These are phyloP conservation scores for Xylaria sp. DNA, from an alignment of 2,329 filamentous ascomycete species.

Conservation along the genomic window DNA sequence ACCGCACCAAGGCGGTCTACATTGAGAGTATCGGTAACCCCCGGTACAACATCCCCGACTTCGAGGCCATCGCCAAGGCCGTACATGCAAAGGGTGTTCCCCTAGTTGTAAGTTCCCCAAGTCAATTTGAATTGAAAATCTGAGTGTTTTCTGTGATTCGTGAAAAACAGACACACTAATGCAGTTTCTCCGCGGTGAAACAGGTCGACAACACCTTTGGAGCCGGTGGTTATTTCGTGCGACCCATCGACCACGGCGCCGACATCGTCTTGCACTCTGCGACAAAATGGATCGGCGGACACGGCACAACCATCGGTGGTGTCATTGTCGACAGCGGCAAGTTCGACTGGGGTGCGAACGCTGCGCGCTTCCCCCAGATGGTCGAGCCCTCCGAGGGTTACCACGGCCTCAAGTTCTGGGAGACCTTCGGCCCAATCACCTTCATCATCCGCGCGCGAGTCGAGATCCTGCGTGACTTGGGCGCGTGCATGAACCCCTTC, in stretches of 20 bases:
- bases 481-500: conserved; percentile 79
- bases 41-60: conserved; percentile 85
- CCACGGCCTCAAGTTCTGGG: conserved; percentile 91
- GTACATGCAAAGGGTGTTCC: conserved; percentile 66
- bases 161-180: neutral
- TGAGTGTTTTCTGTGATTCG: neutral
- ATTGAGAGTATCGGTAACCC: conserved; percentile 93
- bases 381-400: conserved; percentile 83
- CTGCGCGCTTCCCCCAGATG: conserved; percentile 84
- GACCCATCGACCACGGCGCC: conserved; percentile 83
- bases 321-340: conserved; percentile 83
- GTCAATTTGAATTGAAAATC: neutral
- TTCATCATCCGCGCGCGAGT: conserved; percentile 84
- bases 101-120: conserved; percentile 46
- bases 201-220: conserved; percentile 93
- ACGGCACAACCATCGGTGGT: conserved; percentile 86
- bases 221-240: conserved; percentile 81
- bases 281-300: conserved; percentile 95
- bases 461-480: conserved; percentile 84
- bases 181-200: neutral
- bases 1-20: conserved; percentile 88
- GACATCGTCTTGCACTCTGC: conserved; percentile 93
- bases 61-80: conserved; percentile 77
- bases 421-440: conserved; percentile 77
- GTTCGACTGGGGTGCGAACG: conserved; percentile 88